Evolutionary conservation across 208 protist genomes (phyloP).

Genomic region (Trypanosoma congolense): DNA sequence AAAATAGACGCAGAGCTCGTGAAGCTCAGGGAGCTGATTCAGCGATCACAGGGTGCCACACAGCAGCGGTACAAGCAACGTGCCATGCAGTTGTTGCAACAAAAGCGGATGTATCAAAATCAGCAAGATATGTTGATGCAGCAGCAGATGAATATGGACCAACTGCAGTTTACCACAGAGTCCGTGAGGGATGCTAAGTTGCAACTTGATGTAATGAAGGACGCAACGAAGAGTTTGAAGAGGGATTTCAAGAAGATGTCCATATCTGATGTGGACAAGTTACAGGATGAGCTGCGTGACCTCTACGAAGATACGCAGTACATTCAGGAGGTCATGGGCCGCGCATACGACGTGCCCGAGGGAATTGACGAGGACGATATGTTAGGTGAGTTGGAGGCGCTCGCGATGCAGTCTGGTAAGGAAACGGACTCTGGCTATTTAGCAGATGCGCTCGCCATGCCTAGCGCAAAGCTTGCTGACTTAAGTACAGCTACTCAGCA

Average conservation of each 20-base stretch:
- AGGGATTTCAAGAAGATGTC: conserved; percentile 86
- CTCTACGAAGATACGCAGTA: conserved; percentile 89
- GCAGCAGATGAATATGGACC: conserved; percentile 92
- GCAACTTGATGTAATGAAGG: conserved; percentile 86
- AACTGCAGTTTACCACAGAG: conserved; percentile 89
- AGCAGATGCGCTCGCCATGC: conserved; percentile 71
- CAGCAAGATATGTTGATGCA: conserved; percentile 87
- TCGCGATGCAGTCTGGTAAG: conserved; percentile 82
- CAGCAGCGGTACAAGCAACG: conserved; percentile 89
- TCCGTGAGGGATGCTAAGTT: conserved; percentile 89
- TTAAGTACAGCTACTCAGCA: conserved; percentile 22
- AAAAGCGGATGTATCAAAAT: conserved; percentile 91
- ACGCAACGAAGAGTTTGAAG: conserved; percentile 80
- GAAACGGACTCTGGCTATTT: conserved; percentile 79
- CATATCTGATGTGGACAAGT: conserved; percentile 72
- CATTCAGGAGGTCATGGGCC: conserved; percentile 91
- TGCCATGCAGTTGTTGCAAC: conserved; percentile 85
- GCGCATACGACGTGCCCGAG: conserved; percentile 86
- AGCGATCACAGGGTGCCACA: conserved; percentile 53
- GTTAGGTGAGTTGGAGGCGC: conserved; percentile 81
- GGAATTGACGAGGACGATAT: conserved; percentile 92
- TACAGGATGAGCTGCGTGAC: conserved; percentile 90
- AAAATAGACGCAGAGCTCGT: conserved; percentile 87
- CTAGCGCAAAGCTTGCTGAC: conserved; percentile 52
- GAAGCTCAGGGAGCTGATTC: conserved; percentile 79